Percentiles rank a stretch among this genome's conserved stretches.
These are phyloP conservation scores for Zygoascus hellenicus DNA, from an alignment of 1,139 yeast genomes.

Conservation along the genomic window DNA sequence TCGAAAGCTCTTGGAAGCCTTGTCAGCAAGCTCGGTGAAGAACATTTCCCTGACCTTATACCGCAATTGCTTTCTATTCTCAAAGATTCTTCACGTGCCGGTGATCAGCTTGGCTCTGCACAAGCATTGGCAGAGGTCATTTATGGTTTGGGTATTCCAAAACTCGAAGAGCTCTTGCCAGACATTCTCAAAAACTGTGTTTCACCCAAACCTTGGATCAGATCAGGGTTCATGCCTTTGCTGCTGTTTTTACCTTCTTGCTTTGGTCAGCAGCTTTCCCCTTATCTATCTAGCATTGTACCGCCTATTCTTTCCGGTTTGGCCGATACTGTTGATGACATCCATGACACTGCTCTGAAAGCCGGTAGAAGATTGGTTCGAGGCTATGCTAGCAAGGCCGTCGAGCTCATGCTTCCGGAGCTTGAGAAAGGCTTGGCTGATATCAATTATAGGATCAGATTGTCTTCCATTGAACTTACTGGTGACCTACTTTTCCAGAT, in stretches of 20 bases:
- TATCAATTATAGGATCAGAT: constrained; percentile 76
- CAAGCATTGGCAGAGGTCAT: constrained; percentile 94
- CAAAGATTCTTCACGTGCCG: constrained; percentile 73
- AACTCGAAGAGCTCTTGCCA: constrained; percentile 86
- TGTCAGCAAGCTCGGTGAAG: constrained; percentile 95
- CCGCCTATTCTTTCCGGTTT: constrained; percentile 88
- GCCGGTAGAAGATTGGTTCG: constrained; percentile 90
- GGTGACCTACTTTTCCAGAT: constrained; percentile 94
- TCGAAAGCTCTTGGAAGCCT: constrained; percentile 95
- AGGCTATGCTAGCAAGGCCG: constrained; percentile 89
- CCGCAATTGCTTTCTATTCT: constrained; percentile 73
- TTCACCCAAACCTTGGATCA: constrained; percentile 59
- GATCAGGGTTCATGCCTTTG: constrained; percentile 92
- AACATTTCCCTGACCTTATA: constrained; percentile 86
- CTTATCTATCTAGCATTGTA: constrained; percentile 76
- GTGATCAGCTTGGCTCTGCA: constrained; percentile 95
- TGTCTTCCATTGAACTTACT: constrained; percentile 92
- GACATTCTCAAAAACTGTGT: constrained; percentile 67
- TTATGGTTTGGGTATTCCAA: constrained; percentile 81
- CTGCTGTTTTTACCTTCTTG: constrained; percentile 88
- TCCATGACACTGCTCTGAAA: constrained; percentile 84
- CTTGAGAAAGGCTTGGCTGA: constrained; percentile 86
- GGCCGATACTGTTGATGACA: constrained; percentile 82
- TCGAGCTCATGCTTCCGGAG: constrained; percentile 89
- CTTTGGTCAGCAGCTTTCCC: constrained; percentile 88